Evolutionary conservation across 441 rosid species (phyloP).

Genomic region (Euphorbia celastroides): DNA sequence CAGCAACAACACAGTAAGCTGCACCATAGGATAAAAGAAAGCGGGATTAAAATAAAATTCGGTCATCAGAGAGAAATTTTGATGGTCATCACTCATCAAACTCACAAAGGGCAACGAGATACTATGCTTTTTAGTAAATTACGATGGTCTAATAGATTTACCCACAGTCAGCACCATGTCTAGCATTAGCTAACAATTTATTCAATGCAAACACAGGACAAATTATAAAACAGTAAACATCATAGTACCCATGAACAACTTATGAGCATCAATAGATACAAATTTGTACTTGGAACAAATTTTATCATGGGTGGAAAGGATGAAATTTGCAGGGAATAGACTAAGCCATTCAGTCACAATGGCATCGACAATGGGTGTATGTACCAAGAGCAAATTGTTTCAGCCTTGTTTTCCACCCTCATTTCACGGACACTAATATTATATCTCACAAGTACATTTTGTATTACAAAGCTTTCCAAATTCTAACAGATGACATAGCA

Average conservation of each 20-base stretch:
- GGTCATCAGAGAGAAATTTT: neutral
- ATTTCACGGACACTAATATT: neutral
- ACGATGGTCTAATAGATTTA: too few species aligned
- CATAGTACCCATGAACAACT: neutral
- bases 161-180: neutral
- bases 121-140: neutral
- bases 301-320: neutral
- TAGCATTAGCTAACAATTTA: neutral
- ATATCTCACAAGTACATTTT: constrained; percentile 1
- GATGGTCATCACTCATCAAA: constrained; percentile 4
- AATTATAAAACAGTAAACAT: neutral
- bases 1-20: constrained; percentile 96
- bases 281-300: neutral
- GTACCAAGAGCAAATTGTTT: neutral
- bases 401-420: neutral
- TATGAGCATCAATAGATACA: neutral
- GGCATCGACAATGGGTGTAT: neutral
- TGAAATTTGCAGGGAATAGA: neutral
- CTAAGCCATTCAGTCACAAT: neutral
- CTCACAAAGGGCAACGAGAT: neutral
- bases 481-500: neutral
- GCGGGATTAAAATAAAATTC: constrained; percentile 2
- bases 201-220: neutral
- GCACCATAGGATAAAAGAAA: constrained; percentile 25
- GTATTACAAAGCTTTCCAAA: neutral